These are phyloP conservation scores for Hordeum vulgare DNA, from an alignment of 176 grass and related monocot genomes.

Conservation along the genomic window DNA sequence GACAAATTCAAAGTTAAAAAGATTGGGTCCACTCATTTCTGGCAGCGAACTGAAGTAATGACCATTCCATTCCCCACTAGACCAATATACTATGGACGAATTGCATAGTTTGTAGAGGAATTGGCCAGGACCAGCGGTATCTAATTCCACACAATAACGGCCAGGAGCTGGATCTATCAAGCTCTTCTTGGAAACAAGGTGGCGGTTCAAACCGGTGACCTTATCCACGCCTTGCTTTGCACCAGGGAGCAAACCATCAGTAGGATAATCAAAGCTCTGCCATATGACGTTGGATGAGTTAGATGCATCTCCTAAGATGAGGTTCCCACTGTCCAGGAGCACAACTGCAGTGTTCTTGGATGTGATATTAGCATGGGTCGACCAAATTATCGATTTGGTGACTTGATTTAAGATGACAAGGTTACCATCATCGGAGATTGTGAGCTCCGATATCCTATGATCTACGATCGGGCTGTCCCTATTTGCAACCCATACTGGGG, in stretches of 20 bases:
- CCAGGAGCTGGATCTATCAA: slow-evolving; percentile 33
- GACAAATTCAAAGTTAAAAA: slow-evolving; percentile 12
- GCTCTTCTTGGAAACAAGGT: slow-evolving; percentile 35
- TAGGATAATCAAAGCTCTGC: slow-evolving; percentile 60
- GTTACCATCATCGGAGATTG: slow-evolving; percentile 28
- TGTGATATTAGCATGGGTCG: slow-evolving; percentile 9
- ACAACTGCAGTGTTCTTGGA: slow-evolving; percentile 17
- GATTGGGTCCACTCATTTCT: not conserved
- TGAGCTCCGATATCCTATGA: slow-evolving; percentile 1
- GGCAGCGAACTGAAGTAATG: slow-evolving; percentile 35
- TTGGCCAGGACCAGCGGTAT: slow-evolving; percentile 8
- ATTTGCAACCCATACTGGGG: slow-evolving; percentile 41
- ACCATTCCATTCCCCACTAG: slow-evolving; percentile 40
- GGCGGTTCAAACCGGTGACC: slow-evolving; percentile 15
- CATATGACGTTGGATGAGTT: slow-evolving; percentile 29
- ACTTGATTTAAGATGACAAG: slow-evolving; percentile 31
- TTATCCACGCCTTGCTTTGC: slow-evolving; percentile 32
- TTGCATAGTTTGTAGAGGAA: slow-evolving; percentile 22
- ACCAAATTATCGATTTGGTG: slow-evolving; percentile 30
- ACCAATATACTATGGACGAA: slow-evolving; percentile 19
- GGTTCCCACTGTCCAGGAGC: slow-evolving; percentile 36
- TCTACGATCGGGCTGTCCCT: slow-evolving; percentile 20
- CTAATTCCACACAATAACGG: slow-evolving; percentile 29
- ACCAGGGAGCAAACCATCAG: slow-evolving; percentile 21
- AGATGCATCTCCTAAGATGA: slow-evolving; percentile 31